A percentile compares a stretch with the other conserved stretches of the same genome.
Conservation (phyloP, 75 land plant species). For the Adiantum capillusveneris region DNA sequence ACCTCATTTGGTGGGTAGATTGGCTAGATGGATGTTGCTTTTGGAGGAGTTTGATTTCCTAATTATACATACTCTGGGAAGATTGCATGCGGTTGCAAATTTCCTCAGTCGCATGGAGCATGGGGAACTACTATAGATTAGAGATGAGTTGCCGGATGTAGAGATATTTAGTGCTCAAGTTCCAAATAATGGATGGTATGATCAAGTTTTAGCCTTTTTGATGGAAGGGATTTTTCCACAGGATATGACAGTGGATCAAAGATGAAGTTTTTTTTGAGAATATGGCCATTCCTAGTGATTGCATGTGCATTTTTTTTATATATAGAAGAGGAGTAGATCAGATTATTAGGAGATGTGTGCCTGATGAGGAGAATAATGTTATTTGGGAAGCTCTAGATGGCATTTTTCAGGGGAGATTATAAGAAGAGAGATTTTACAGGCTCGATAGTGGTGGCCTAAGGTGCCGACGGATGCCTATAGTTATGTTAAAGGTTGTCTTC, state of each 20-base stretch:
- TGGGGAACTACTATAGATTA: background rate
- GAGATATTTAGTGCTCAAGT: background rate
- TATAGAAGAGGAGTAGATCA: background rate
- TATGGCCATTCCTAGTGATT: background rate
- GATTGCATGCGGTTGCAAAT: background rate
- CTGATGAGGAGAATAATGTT: background rate
- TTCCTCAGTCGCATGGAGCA: background rate
- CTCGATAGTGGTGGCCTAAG: too few relatives aligned
- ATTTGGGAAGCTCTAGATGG: background rate
- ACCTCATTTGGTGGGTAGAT: background rate
- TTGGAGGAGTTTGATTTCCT: constrained; percentile 7
- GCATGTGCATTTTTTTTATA: background rate
- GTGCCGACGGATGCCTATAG: too few relatives aligned
- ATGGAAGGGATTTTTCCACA: background rate
- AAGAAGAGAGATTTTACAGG: too few relatives aligned
- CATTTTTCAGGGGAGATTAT: background rate
- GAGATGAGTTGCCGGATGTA: constrained; percentile 5
- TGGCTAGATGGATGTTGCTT: background rate
- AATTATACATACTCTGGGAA: background rate
- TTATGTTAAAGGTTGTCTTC: too few relatives aligned
- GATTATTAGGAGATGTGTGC: constrained; percentile 2
- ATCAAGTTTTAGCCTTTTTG: background rate
- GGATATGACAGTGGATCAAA: background rate
- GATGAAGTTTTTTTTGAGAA: background rate
- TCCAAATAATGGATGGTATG: background rate